Evolutionary conservation across 1,284 basidiomycete species (phyloP).

Genomic region (Meripilus lineatus): DNA sequence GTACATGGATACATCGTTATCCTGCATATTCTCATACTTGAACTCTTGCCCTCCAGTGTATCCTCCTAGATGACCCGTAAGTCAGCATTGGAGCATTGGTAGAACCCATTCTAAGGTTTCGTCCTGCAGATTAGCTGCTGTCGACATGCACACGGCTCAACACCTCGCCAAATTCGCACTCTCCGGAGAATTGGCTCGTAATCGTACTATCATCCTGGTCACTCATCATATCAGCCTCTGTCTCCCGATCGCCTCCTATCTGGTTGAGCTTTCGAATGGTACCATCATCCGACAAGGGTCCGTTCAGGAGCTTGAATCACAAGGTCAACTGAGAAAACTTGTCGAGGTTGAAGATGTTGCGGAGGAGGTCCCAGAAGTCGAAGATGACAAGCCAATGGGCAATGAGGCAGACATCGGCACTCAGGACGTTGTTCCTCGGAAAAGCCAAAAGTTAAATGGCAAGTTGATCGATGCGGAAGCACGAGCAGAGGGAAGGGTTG

Average conservation of each 20-base stretch:
- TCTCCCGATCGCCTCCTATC: conserved; percentile 56
- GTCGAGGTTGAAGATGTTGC: conserved; percentile 43
- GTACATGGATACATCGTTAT: too few species aligned
- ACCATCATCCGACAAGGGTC: conserved; percentile 52
- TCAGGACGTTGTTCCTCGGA: conserved; percentile 12
- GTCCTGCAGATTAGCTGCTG: conserved; percentile 64
- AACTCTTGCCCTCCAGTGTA: conserved; percentile 39
- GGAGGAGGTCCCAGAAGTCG: conserved; percentile 18
- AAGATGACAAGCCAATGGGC: conserved; percentile 5
- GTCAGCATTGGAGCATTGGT: too few species aligned
- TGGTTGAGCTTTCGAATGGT: conserved; percentile 65
- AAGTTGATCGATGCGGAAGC: conserved; percentile 61
- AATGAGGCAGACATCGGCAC: conserved; percentile 36
- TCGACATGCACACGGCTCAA: conserved; percentile 86
- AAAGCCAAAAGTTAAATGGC: conserved; percentile 28
- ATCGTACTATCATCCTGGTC: conserved; percentile 76
- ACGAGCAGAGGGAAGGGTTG: conserved; percentile 61
- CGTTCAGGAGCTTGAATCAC: conserved; percentile 49
- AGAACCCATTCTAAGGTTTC: too few species aligned
- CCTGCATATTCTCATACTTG: conserved; percentile 5
- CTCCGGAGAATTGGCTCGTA: conserved; percentile 54
- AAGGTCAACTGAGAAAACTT: conserved; percentile 47
- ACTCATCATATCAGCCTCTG: conserved; percentile 83
- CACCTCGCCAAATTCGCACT: conserved; percentile 66
- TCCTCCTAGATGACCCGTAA: conserved; percentile 84